phyloP scores from a whole-genome alignment of 768 basidiomycete genomes.

The Amanita jacksonii region DNA sequence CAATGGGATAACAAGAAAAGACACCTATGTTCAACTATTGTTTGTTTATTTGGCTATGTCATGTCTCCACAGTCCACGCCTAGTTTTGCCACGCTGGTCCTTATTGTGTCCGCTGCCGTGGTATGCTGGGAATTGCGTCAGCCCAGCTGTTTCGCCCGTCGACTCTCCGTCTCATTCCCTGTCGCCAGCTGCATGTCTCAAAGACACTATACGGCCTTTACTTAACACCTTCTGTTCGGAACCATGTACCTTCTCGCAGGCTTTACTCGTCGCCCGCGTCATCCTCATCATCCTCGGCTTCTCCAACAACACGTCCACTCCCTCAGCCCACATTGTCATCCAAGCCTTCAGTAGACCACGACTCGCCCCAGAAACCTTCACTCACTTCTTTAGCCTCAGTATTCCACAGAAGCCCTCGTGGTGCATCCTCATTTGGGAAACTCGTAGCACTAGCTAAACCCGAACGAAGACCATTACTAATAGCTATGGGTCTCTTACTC shows the following conservation, averaged over 20 bases:
- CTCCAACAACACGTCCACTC: constrained; percentile 10
- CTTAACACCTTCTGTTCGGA: not conserved
- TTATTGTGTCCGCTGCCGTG: no score
- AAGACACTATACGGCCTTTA: not conserved
- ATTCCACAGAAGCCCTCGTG: constrained; percentile 27
- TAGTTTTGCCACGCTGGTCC: no score
- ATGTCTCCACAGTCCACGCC: not conserved
- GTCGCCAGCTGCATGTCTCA: not conserved
- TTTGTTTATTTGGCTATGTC: not conserved
- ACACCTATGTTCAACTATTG: no score
- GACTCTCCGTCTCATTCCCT: not conserved
- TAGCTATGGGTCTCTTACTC: constrained; percentile 72
- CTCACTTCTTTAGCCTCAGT: constrained; percentile 17
- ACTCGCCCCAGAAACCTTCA: constrained; percentile 2
- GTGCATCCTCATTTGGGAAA: constrained; percentile 60
- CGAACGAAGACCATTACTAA: constrained; percentile 65
- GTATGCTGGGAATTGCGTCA: constrained; percentile 3
- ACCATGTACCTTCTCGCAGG: not conserved
- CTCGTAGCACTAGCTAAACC: constrained; percentile 73
- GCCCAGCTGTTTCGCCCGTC: not conserved
- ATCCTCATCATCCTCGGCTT: not conserved
- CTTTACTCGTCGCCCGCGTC: not conserved
- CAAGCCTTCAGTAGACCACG: constrained; percentile 1
- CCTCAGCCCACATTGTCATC: constrained; percentile 7
- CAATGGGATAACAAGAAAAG: no score